These are phyloP conservation scores for Russula earlei DNA, from an alignment of 768 basidiomycete species.

Conservation along the genomic window DNA sequence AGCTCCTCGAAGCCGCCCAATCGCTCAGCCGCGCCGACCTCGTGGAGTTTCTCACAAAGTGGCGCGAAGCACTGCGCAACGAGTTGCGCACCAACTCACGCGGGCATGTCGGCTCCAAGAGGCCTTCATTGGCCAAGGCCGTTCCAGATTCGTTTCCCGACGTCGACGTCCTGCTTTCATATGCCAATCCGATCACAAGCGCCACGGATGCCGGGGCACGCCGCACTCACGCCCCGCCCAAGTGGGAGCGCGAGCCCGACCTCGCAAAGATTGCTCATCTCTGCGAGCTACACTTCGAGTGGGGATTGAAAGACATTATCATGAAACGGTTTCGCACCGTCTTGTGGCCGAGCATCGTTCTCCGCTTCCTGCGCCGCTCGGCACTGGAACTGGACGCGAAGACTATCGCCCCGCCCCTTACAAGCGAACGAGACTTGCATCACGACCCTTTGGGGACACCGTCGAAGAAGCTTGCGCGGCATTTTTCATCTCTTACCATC, in stretches of 20 bases:
- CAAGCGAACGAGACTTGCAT: not conserved
- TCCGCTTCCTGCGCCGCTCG: constrained; percentile 60
- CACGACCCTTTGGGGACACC: constrained; percentile 30
- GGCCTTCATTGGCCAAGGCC: constrained; percentile 49
- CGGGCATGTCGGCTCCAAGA: constrained; percentile 55
- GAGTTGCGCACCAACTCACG: constrained; percentile 64
- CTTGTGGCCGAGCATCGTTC: constrained; percentile 67
- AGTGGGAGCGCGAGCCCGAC: constrained; percentile 52
- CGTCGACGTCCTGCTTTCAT: constrained; percentile 64
- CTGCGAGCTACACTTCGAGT: constrained; percentile 87
- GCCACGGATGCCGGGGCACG: constrained; percentile 40
- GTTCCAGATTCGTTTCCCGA: constrained; percentile 64
- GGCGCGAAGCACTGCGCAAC: constrained; percentile 52
- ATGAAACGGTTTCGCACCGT: constrained; percentile 77
- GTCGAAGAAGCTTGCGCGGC: constrained; percentile 42
- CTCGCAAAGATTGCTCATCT: constrained; percentile 61
- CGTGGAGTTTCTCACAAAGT: constrained; percentile 43
- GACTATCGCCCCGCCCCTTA: constrained; percentile 27
- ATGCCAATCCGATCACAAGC: constrained; percentile 69
- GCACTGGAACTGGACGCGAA: constrained; percentile 29
- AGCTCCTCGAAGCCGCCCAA: constrained; percentile 49
- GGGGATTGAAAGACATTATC: constrained; percentile 79
- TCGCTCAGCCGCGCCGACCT: constrained; percentile 36
- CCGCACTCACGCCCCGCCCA: constrained; percentile 27
- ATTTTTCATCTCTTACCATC: constrained; percentile 42